Conservation (phyloP, 2,329 filamentous ascomycete species). For the Fusarium zealandicum region DNA sequence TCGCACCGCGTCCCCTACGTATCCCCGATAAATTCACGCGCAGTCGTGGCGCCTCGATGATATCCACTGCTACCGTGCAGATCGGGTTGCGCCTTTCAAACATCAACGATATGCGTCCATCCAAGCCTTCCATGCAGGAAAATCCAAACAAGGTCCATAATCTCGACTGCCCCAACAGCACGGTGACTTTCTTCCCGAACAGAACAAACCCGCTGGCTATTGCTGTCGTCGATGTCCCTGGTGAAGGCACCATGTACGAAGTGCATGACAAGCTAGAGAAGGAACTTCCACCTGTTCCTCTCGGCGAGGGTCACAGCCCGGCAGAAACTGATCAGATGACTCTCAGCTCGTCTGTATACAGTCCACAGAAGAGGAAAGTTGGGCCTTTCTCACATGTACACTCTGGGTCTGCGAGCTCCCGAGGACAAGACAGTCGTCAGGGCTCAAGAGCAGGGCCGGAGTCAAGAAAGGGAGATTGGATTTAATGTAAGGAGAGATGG, state of each 20-base stretch:
- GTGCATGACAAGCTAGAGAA: slow-evolving; percentile 36
- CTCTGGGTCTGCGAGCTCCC: slow-evolving; percentile 29
- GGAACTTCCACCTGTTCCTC: slow-evolving; percentile 49
- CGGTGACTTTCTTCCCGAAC: slow-evolving; percentile 25
- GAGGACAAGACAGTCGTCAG: slow-evolving; percentile 27
- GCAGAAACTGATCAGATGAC: slow-evolving; percentile 46
- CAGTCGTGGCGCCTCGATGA: slow-evolving; percentile 66
- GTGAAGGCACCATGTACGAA: slow-evolving; percentile 33
- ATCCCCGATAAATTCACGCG: slow-evolving; percentile 51
- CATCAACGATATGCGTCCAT: slow-evolving; percentile 56
- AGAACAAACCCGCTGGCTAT: slow-evolving; percentile 39
- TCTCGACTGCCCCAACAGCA: slow-evolving; percentile 46
- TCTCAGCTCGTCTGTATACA: slow-evolving; percentile 62
- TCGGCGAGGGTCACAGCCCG: slow-evolving; percentile 28
- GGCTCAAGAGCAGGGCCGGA: slow-evolving; percentile 10
- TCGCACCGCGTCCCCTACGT: slow-evolving; percentile 56
- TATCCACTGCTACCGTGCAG: slow-evolving; percentile 73
- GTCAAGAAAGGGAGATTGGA: slow-evolving; percentile 28
- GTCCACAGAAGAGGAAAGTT: slow-evolving; percentile 43
- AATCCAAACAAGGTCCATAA: slow-evolving; percentile 47
- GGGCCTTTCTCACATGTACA: slow-evolving; percentile 29
- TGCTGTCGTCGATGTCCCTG: slow-evolving; percentile 37
- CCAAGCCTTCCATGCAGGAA: slow-evolving; percentile 31
- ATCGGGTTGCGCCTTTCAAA: slow-evolving; percentile 74
- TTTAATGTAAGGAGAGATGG: slow-evolving; percentile 10